Evolutionary conservation across 495 filamentous ascomycete genomes (phyloP).

Genomic region (Penicillium cinerascens): DNA sequence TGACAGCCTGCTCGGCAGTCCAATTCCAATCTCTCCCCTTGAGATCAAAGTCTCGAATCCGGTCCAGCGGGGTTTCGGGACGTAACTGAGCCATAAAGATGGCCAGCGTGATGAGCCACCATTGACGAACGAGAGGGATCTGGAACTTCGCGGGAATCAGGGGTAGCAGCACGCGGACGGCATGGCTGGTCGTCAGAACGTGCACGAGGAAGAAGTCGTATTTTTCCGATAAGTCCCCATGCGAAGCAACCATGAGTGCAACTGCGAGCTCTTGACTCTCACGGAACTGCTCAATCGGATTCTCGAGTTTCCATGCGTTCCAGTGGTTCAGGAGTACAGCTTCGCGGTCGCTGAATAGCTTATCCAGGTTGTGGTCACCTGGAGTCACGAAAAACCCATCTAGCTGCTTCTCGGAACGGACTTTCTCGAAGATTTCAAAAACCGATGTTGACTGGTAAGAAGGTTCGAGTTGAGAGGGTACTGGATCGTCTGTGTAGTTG

Average conservation of each 20-base stretch:
- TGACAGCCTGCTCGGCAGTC: slow-evolving; percentile 64
- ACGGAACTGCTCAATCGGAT: slow-evolving; percentile 67
- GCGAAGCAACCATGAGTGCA: slow-evolving; percentile 64
- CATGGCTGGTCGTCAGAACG: slow-evolving; percentile 78
- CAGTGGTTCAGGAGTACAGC: slow-evolving; percentile 74
- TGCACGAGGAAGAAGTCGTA: slow-evolving; percentile 89
- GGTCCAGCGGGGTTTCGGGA: slow-evolving; percentile 63
- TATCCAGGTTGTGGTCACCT: slow-evolving; percentile 60
- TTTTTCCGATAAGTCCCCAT: slow-evolving; percentile 29
- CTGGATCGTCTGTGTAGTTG: slow-evolving; percentile 71
- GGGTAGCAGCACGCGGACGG: slow-evolving; percentile 79
- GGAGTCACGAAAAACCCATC: slow-evolving; percentile 54
- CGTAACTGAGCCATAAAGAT: slow-evolving; percentile 74
- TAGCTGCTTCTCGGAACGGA: slow-evolving; percentile 48
- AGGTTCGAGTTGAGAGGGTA: slow-evolving; percentile 54
- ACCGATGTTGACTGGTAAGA: slow-evolving; percentile 52
- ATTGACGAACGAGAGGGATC: slow-evolving; percentile 68
- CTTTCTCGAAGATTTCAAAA: slow-evolving; percentile 62
- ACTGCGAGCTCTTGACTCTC: slow-evolving; percentile 74
- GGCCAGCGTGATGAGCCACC: slow-evolving; percentile 80
- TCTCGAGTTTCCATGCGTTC: slow-evolving; percentile 73
- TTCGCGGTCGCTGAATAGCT: slow-evolving; percentile 66
- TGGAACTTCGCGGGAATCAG: slow-evolving; percentile 71
- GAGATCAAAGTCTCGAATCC: slow-evolving; percentile 57
- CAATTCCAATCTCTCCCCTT: slow-evolving; percentile 71